Base-by-base conservation (phyloP, 805 yeast genomes). In the Candida yuanshanica region DNA sequence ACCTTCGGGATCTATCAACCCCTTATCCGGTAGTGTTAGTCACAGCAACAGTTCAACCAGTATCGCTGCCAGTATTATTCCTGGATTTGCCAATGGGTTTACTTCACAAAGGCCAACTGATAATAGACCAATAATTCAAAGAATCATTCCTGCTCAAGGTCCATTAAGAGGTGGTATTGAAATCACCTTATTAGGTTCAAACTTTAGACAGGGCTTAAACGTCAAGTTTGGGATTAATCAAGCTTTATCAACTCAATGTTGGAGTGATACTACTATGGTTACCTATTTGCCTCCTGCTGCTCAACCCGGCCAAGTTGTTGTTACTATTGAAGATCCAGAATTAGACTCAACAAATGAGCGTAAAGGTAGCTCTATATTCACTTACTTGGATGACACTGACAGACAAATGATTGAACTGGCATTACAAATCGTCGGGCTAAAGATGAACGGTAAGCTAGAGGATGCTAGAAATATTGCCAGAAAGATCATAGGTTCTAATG, bases 151-250 rank as follows among this genome's bases (percentile, higher is more conserved):
- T 1, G 83, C 95, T 0, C 93, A 86, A 60, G 99, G 99, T 3
- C 95, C 97, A 9, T 75, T 89, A 11, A 74, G 96, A 48, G 99
- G 99, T 50, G 99, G 99, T 14, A 82, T 90, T 33, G 99, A 93
- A 60, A 86, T 93, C 7, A 93, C 99, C 0, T 66, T 93, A 37
- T 68, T 93, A 34, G 99, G 99, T 3, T 74, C 81, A 37, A 85
- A 88, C 44, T 93, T 93, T 70, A 79, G 81, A 40, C 84, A 83
- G 14, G 96, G 95, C 0, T 66, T 91, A 43, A 68, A 70, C 20
- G 96, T 91, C 13, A 83, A 83, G 62, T 93, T 93, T 64, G 99
- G 99, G 25, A 79, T 82, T 11, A 80, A 79, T 56, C 67, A 73
- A 44, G 88, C 93, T 0, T 62, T 85, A 24, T 83, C 93, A 4